Base-by-base conservation (phyloP, 306 rosid species). In the Cucurbita moschata region DNA sequence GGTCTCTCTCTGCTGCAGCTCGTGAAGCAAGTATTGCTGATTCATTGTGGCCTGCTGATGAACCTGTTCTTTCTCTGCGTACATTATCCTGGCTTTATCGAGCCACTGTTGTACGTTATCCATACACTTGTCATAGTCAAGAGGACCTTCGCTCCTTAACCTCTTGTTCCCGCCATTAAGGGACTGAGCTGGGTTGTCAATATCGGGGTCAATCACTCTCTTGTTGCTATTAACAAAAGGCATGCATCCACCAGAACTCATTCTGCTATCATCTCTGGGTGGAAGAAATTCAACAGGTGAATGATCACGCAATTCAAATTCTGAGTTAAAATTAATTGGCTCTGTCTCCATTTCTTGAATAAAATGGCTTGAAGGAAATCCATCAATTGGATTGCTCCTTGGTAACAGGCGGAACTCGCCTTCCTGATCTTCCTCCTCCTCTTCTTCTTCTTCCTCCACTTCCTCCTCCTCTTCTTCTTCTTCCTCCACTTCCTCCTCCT, bases 181-280 rank as follows among this genome's bases (percentile, higher is more conserved):
- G 57, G 90, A 72, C 53, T 85, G 83, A 65, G 87, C 82, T 44
- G 83, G 76, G 79, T 76, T 69, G 67, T 81, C 88, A 82, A 80
- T 78, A 77, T 87, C 96, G 71, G 83, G 79, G 71, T 46, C 80
- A 51, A 81, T 62, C 63, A 76, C 91, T 80, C 96, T 86, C 87
- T 94, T 91, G 88, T 83, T 83, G 78, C 86, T 86, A 84, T 83
- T 88, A 63, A 86, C 88, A 78, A 86, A 91, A 82, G 80, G 78
- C 8, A 91, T 83, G 0, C 90, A 68, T n/a, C 76, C 62, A 39
- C 89, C 84, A 73, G 87, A 15, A 66, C 78, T 76, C 86, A 88
- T 82, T 60, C 83, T 80, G 51, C 70, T 35, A 72, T 92, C 96
- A 69, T 90, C 96, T 78, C 96, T 87, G 14, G 90, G 44, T 10